Base-by-base conservation (phyloP, 805 yeast genomes). In the Suhomyces prunicola region DNA sequence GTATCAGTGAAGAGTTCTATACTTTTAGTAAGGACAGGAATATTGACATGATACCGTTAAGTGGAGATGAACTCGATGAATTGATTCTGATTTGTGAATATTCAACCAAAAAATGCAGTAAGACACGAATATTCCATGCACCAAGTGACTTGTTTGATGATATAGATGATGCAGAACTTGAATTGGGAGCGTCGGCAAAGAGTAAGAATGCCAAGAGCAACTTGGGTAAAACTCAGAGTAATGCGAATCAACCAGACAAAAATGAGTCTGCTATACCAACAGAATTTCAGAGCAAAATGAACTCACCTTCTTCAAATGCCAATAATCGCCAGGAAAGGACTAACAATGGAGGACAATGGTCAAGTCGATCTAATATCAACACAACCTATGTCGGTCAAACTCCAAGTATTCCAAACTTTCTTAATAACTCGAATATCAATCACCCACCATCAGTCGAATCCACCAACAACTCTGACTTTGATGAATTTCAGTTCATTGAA, bases 1-100 rank as follows among this genome's bases (percentile, higher is more conserved):
- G 81, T 9, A 66, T 57, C 0, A 63, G 71, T 17, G 60, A 69
- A 40, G 70, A 66, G 4, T 60, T 65, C 33, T 69, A 65, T 51
- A 10, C 6, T 39, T 39, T 19, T 17, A 19, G n/a, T 5, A n/a
- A 39, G n/a, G 42, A 39, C 24, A 56, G 61, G 27, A 54, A 49
- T 23, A 19, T 55, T 8, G 48, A 53, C 7, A 58, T 62, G 31
- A 42, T 52, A 9, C 52, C 58, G 29, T 52, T 65, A 15, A 52
- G 51, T 2, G 45, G 52, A 2, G 59, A 59, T 2, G 72, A 72
- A 47, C 45, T 70, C n/a, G 60, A 61, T 29, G 76, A 70, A 46
- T 50, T 72, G 41, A 58, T 62, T 8, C 19, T 31, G 9, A 64
- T 70, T 24, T 65, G 69, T 46, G 73, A 69, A 48, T 26, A 47